Percentiles rank a stretch among this genome's conserved stretches.
Evolutionary conservation across 768 basidiomycete genomes (phyloP).

Genomic region (Suillus brevipes): DNA sequence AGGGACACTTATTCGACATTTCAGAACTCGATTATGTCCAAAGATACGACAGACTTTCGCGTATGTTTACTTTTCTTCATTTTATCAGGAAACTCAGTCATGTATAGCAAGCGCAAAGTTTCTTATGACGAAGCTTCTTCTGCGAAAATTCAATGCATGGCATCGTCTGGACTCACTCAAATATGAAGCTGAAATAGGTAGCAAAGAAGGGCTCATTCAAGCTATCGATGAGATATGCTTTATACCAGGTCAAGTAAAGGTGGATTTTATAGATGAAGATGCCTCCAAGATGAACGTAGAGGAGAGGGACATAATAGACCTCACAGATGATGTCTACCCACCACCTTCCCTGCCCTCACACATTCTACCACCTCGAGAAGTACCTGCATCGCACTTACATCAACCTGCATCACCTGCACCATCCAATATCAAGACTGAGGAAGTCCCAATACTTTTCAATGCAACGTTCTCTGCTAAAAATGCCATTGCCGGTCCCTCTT

Average conservation of each 20-base stretch:
- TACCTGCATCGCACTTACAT: background rate
- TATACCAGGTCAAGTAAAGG: constrained; percentile 3
- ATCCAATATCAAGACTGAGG: background rate
- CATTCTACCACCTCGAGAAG: background rate
- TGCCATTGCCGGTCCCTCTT: constrained; percentile 5
- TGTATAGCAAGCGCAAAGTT: constrained; percentile 54
- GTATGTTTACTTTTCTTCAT: constrained; percentile 38
- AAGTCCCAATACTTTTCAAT: background rate
- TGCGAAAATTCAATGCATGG: constrained; percentile 59
- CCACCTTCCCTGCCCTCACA: background rate
- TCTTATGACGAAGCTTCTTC: constrained; percentile 61
- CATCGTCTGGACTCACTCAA: constrained; percentile 47
- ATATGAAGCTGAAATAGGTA: constrained; percentile 44
- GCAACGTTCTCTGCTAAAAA: background rate
- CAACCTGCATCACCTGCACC: background rate
- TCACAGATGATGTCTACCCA: background rate
- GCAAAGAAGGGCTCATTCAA: constrained; percentile 32
- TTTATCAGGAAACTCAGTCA: constrained; percentile 12
- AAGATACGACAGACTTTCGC: constrained; percentile 45
- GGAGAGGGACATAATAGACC: background rate
- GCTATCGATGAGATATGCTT: constrained; percentile 49
- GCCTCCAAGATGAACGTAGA: background rate
- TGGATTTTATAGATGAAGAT: constrained; percentile 5
- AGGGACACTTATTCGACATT: constrained; percentile 51
- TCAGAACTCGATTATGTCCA: constrained; percentile 47